A percentile compares a stretch with the other conserved stretches of the same genome.
Evolutionary conservation across 805 yeast genomes (phyloP).

Genomic region (Pichia insulana): DNA sequence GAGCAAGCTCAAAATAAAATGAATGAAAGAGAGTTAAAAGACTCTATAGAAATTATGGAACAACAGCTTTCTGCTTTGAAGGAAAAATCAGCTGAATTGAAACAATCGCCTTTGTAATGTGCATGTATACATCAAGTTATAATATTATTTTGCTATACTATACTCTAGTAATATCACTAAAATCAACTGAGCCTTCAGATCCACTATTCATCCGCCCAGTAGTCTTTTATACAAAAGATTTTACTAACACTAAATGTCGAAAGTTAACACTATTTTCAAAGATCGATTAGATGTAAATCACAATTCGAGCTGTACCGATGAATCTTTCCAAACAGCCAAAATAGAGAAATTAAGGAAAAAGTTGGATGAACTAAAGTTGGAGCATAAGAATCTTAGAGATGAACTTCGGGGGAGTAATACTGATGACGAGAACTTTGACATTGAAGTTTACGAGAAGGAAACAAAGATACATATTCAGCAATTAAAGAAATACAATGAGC

Average conservation of each 20-base stretch:
- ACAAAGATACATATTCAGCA: slow-evolving; percentile 43
- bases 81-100: not conserved
- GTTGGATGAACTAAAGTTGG: slow-evolving; percentile 13
- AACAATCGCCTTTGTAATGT: not conserved
- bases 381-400: slow-evolving; percentile 10
- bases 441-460: slow-evolving; percentile 28
- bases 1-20: slow-evolving; percentile 9
- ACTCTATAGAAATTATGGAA: slow-evolving; percentile 38
- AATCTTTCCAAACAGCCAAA: not conserved
- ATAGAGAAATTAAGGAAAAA: not conserved
- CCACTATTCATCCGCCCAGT: too few relatives aligned
- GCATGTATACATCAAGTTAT: too few relatives aligned
- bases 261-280: not conserved
- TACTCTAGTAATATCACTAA: too few relatives aligned
- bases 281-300: not conserved
- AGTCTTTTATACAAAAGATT: too few relatives aligned
- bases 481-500: slow-evolving; percentile 51
- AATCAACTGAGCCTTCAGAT: too few relatives aligned
- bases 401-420: slow-evolving; percentile 6
- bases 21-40: slow-evolving; percentile 37
- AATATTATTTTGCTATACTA: too few relatives aligned
- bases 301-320: not conserved
- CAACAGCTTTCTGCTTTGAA: slow-evolving; percentile 30
- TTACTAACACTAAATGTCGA: not conserved
- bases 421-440: slow-evolving; percentile 5